These are phyloP conservation scores for Pleurotus ostreatus DNA, from an alignment of 768 basidiomycete species.

Conservation along the genomic window DNA sequence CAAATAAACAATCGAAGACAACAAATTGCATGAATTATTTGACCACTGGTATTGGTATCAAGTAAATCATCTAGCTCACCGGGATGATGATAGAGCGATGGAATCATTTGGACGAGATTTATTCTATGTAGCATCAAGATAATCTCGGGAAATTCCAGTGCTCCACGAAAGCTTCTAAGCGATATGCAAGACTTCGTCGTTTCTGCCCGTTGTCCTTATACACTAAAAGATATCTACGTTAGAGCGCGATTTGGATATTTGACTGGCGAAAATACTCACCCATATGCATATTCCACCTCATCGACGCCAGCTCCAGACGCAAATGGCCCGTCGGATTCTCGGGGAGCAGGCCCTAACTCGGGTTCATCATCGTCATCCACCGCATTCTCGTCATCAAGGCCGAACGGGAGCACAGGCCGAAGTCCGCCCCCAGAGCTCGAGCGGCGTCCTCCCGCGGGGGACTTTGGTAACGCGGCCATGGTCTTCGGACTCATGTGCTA, in stretches of 20 bases:
- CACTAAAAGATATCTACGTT: no score
- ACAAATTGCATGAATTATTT: not conserved
- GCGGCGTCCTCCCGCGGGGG: conserved; percentile 76
- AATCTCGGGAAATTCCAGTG: no score
- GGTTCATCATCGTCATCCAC: conserved; percentile 66
- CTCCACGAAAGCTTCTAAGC: no score
- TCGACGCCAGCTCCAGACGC: conserved; percentile 80
- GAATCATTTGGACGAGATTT: no score
- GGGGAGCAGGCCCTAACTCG: conserved; percentile 73
- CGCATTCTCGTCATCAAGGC: conserved; percentile 72
- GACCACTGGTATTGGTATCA: not conserved
- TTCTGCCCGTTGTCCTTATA: no score
- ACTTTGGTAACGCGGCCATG: conserved; percentile 89
- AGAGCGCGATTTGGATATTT: no score
- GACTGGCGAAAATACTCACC: conserved; percentile 40
- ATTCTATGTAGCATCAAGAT: no score
- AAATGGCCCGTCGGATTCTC: conserved; percentile 66
- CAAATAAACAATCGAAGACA: conserved; percentile 3
- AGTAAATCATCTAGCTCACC: not conserved
- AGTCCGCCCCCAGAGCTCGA: conserved; percentile 83
- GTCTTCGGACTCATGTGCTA: conserved; percentile 97
- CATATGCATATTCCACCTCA: conserved; percentile 87
- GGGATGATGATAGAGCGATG: no score
- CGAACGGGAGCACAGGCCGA: conserved; percentile 73
- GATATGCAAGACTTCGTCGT: no score